Evolutionary conservation across 1,284 basidiomycete species (phyloP), one percentile per base, ranked within the genome.

Genomic region (Ceratobasidium sp.): DNA sequence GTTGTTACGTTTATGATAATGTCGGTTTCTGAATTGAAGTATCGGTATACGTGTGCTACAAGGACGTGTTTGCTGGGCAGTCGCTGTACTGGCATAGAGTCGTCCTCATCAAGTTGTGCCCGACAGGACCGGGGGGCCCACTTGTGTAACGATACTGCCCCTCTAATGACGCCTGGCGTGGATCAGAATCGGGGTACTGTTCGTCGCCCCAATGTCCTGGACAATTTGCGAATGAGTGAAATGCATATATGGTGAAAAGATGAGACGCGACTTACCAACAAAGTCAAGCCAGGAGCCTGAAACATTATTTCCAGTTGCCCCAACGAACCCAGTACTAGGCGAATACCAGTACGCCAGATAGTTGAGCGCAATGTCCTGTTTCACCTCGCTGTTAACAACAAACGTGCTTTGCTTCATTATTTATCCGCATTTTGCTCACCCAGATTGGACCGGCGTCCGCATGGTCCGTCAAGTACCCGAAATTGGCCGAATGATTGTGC

Each of bases 31-130:
- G 35, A 41, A 44, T 14, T 33, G 7, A 35, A 60, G 16, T 35
- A 60, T 23, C 35, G 23, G 12, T 35, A 60, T 33, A 33, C 33
- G 27, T 35, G 30, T 5, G 35, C 35, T 23, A 60, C 57, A 60
- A 60, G 16, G 69, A 60, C 57, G 54, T 23, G 16, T 71, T 57
- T 3, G 69, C 69, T 12, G 57, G 60, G 46, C 70, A 74, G 59
- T 74, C 70, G 30, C 70, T 74, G 33, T 74, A 74, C 44, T 74
- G 70, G 30, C 70, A 74, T n/a, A 74, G n/a, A 52, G 70, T 74
- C 33, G 57, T 74, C 27, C 70, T 74, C 46, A 74, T 44, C 46
- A 74, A 64, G 50, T 74, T 74, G 35, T 74, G 70, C 7, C 70
- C 70, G 8, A 74, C 59, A 4, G 70, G 70, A 35, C 70, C 70